Percentiles rank a stretch among this genome's conserved stretches.
Evolutionary conservation across 1,284 basidiomycete species (phyloP).

Genomic region (Heterobasidion occidentale): DNA sequence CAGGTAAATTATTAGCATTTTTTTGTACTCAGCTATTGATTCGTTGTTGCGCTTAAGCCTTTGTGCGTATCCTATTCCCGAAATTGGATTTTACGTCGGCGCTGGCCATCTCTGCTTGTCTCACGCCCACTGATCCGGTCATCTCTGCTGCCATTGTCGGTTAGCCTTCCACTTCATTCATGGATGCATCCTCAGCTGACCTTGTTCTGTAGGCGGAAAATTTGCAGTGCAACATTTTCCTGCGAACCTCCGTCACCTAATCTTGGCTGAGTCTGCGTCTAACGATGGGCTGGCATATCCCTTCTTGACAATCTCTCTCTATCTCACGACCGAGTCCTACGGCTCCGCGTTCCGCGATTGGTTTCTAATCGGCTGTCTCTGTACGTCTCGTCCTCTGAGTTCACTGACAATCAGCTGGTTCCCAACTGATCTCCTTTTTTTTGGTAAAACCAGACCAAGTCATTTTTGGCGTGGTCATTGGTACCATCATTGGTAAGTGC

Average conservation of each 20-base stretch:
- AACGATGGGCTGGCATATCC: slow-evolving; percentile 90
- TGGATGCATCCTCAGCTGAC: not conserved
- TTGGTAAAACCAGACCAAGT: not conserved
- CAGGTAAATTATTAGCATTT: slow-evolving; percentile 29
- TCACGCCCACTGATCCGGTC: slow-evolving; percentile 92
- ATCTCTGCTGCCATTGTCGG: slow-evolving; percentile 60
- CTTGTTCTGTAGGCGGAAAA: slow-evolving; percentile 58
- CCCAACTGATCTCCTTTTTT: not conserved
- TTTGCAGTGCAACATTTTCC: slow-evolving; percentile 89
- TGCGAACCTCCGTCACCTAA: slow-evolving; percentile 69
- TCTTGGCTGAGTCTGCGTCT: slow-evolving; percentile 87
- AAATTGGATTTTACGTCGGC: slow-evolving; percentile 61
- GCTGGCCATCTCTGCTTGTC: slow-evolving; percentile 83
- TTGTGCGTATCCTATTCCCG: not conserved
- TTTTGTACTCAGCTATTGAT: not conserved
- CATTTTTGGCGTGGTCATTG: slow-evolving; percentile 1
- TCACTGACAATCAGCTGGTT: slow-evolving; percentile 34
- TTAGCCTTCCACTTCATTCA: not conserved
- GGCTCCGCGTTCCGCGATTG: slow-evolving; percentile 64
- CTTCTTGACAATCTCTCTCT: slow-evolving; percentile 84
- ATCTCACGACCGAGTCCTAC: slow-evolving; percentile 71
- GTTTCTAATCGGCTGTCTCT: slow-evolving; percentile 79
- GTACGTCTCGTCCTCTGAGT: slow-evolving; percentile 59
- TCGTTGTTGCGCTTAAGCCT: not conserved
- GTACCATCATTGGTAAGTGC: not conserved